Base-by-base conservation (phyloP, 306 rosid species). In the Hylodesmum podocarpum region DNA sequence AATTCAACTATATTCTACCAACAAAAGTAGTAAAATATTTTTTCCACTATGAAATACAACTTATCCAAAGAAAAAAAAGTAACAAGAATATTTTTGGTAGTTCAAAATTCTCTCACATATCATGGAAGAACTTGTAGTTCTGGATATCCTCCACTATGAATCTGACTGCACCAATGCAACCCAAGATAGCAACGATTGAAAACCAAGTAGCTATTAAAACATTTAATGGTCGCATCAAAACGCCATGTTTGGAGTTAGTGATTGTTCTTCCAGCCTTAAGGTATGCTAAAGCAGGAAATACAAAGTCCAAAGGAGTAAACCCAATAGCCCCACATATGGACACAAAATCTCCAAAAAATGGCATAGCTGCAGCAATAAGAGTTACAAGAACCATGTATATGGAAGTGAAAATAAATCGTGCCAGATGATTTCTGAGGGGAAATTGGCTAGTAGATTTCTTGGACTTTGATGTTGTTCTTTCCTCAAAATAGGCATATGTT, bases 271-370 rank as follows among this genome's bases (percentile, higher is more conserved):
- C 83, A 28, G 72, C 91, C 85, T 87, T 92, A 15, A 90, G 79
- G 77, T 88, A 90, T 73, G 97, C 93, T 55, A 90, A 73, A 54
- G 93, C 89, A 58, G 90, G 93, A 86, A 90, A 87, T 67, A 90
- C 88, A 78, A 90, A 88, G 55, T 92, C 96, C 39, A 92, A 85
- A 15, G 90, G 91, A 19, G 96, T 88, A 70, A 91, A 91, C 59
- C 95, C 97, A 11, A 89, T 77, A 61, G 95, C 95, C 53, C 95
- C 93, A 12, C 97, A 89, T 4, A 87, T 88, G 59, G 97, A 78
- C 78, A 92, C 90, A 81, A 88, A 92, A 27, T 89, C 91, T 41
- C 91, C 91, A 49, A 92, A 88, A 68, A 90, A 88, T n/a, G 91
- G 96, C 84, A 89, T 53, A 63, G 93, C 96, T n/a, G 91, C 86